phyloP scores from a whole-genome alignment of 73 alveolate species.

The Breviolum minutum region DNA sequence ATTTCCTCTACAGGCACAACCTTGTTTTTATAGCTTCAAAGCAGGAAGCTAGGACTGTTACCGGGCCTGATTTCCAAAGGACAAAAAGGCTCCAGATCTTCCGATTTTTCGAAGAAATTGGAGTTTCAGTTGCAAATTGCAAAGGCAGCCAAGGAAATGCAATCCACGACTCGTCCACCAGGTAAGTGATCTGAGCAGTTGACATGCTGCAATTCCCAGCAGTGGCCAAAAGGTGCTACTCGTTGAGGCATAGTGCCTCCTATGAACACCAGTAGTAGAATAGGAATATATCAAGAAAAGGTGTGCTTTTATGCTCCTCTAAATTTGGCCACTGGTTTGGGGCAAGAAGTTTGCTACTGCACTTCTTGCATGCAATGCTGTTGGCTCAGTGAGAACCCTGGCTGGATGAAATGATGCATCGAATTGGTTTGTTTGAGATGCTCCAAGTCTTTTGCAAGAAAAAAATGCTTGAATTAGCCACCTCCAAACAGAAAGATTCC shows the following conservation, averaged over 20 bases:
- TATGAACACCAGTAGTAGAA: too few species aligned
- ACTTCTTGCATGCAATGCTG: background rate
- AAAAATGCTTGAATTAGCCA: too few species aligned
- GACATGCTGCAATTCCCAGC: too few species aligned
- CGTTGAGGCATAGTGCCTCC: too few species aligned
- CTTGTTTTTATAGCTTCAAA: background rate
- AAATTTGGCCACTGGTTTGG: too few species aligned
- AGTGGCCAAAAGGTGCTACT: too few species aligned
- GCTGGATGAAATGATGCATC: background rate
- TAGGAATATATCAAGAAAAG: too few species aligned
- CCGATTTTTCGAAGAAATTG: background rate
- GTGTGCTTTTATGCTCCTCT: too few species aligned
- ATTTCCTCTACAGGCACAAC: background rate
- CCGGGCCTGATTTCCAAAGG: too few species aligned
- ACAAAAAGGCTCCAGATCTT: background rate
- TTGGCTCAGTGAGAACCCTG: conserved; percentile 1
- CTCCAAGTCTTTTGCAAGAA: too few species aligned
- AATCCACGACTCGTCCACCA: background rate
- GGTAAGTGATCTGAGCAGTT: background rate
- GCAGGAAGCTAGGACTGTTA: too few species aligned
- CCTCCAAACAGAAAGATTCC: too few species aligned
- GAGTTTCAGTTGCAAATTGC: background rate
- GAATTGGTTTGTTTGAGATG: background rate
- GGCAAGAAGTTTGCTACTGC: background rate
- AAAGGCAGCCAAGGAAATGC: background rate